phyloP scores from a whole-genome alignment of 179 eudicot species.

The Beta lomatogona region DNA sequence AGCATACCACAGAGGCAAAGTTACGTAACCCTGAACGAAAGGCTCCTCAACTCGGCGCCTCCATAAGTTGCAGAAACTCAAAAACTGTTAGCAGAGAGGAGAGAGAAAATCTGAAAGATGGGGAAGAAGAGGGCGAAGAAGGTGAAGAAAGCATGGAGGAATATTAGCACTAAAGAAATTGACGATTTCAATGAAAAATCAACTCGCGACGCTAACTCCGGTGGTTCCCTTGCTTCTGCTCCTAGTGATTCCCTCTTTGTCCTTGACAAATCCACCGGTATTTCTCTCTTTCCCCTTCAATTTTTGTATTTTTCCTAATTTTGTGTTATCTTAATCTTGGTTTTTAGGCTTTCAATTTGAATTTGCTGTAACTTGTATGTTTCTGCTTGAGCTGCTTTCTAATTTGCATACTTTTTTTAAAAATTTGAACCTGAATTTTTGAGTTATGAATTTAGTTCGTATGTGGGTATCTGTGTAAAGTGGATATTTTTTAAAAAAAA shows the following conservation, averaged over 20 bases:
- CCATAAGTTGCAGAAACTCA: not conserved
- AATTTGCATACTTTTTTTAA: no score
- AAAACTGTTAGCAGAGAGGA: no score
- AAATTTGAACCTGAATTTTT: not conserved
- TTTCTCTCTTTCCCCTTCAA: not conserved
- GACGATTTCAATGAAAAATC: constrained; percentile 70
- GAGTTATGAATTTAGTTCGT: not conserved
- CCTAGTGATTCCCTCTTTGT: constrained; percentile 72
- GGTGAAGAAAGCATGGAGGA: constrained; percentile 93
- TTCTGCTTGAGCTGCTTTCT: no score
- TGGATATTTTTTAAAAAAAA: not conserved
- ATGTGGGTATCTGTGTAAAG: not conserved
- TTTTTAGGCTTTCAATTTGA: no score
- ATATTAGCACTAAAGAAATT: constrained; percentile 74
- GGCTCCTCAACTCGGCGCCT: constrained; percentile 1
- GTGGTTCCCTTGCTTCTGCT: constrained; percentile 69
- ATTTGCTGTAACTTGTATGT: no score
- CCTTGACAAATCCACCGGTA: constrained; percentile 83
- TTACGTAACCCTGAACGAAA: no score
- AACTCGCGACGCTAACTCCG: constrained; percentile 88
- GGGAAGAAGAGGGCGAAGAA: constrained; percentile 87
- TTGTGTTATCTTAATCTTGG: no score
- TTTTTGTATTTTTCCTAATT: no score
- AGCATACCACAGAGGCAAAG: no score
- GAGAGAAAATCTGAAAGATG: constrained; percentile 40